phyloP scores from a whole-genome alignment of 2,329 filamentous ascomycete genomes.

The Calonectria pauciramosa region DNA sequence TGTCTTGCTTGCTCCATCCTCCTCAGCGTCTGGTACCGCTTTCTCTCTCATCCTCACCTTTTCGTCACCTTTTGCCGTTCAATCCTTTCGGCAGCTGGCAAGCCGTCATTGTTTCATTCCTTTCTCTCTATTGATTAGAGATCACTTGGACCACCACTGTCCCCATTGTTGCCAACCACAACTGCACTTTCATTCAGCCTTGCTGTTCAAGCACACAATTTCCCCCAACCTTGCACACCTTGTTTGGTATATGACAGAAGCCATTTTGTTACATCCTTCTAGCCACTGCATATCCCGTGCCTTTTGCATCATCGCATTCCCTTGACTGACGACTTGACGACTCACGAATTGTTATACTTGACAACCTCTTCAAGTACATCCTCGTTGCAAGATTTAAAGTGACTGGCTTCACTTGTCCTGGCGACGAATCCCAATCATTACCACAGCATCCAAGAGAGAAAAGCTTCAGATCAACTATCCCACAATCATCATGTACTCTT shows the following conservation, averaged over 20 bases:
- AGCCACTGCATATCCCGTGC: background rate
- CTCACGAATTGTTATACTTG: constrained; percentile 22
- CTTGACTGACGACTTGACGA: constrained; percentile 13
- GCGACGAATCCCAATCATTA: constrained; percentile 12
- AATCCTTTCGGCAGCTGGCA: constrained; percentile 52
- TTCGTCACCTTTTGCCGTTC: constrained; percentile 43
- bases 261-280: background rate
- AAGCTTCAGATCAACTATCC: constrained; percentile 21
- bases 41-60: constrained; percentile 27
- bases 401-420: constrained; percentile 28
- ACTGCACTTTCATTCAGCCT: constrained; percentile 18
- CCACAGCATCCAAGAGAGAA: constrained; percentile 18
- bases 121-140: constrained; percentile 34
- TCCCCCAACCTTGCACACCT: background rate
- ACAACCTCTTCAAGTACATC: constrained; percentile 17
- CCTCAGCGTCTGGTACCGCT: constrained; percentile 41
- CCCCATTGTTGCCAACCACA: constrained; percentile 24
- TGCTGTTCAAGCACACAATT: constrained; percentile 12
- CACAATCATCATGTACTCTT: constrained; percentile 44
- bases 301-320: constrained; percentile 8
- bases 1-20: constrained; percentile 23
- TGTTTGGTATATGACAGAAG: constrained; percentile 7
- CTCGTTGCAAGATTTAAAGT: constrained; percentile 22
- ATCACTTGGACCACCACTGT: constrained; percentile 14
- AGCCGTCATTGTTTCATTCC: constrained; percentile 34